Evolutionary conservation across 768 basidiomycete species (phyloP), one percentile per base, ranked within the genome.

Genomic region (Dioszegia aurantiaca): DNA sequence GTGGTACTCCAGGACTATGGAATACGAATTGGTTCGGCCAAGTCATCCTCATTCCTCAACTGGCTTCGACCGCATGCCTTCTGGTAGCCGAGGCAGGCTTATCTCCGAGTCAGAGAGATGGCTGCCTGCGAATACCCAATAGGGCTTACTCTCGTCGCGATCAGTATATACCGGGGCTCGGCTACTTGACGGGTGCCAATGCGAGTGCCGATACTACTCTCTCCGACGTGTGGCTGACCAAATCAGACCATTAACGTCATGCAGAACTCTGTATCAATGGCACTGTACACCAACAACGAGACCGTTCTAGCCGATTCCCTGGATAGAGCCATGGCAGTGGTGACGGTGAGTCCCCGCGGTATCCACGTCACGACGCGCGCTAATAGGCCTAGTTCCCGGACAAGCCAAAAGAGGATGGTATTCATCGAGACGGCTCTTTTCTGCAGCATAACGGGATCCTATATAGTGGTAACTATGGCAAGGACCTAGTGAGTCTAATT

Each of bases 381-480:
- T 30, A 41, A 28, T 27, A 33, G 12, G 10, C 21, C 1, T 30
- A 60, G 56, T 67, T 58, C 51, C 59, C 62, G 4, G 60, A 67
- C 30, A 17, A 33, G 27, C 41, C 47, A 0, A 79, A 76, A 59
- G 82, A 80, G 14, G 87, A 89, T 66, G 86, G 87, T 8, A 86
- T 88, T 31, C 65, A 79, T 19, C 68, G 75, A 0, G 81, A 81
- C 62, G 80, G 80, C 2, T 77, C 74, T 51, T 80, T 80, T 60
- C 60, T 63, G 40, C 79, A 87, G 70, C 87, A 87, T 70, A 73
- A 66, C 19, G 86, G 86, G 19, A 78, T 86, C n/a, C 72, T 86
- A 4, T 87, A 86, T 67, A 86, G 84, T 48, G 87, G 73, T 39
- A 87, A 87, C 67, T 87, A 88, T 62, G 87, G 82, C 17, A 80